Percentiles rank a stretch among this genome's conserved stretches.
Conservation (phyloP, 139 green algal species). For the Gonium pectorale region DNA sequence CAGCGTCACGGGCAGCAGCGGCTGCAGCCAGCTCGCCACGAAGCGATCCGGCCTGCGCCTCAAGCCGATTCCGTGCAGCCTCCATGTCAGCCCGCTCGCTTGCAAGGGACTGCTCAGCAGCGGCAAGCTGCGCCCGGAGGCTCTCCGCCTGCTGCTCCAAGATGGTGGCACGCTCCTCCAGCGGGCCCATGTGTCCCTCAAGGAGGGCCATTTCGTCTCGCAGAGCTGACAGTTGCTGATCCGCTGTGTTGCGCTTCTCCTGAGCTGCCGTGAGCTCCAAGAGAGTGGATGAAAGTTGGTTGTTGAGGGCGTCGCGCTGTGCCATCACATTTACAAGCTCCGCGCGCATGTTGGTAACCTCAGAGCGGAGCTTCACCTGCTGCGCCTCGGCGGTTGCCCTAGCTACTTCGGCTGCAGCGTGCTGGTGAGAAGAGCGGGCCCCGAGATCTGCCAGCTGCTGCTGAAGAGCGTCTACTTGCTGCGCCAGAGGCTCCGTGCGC, state of each 20-base stretch:
- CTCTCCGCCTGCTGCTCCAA: constrained; percentile 30
- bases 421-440: background rate
- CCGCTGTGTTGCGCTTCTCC: background rate
- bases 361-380: background rate
- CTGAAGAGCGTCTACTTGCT: background rate
- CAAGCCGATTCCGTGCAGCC: background rate
- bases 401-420: background rate
- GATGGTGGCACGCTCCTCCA: constrained; percentile 7
- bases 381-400: background rate
- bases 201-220: background rate
- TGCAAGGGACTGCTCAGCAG: background rate
- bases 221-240: constrained; percentile 1
- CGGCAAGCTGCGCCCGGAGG: constrained; percentile 2
- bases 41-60: background rate
- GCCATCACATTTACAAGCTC: background rate
- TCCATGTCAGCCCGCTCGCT: background rate
- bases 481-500: background rate
- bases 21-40: background rate
- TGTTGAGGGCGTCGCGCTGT: background rate
- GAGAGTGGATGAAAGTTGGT: background rate
- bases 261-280: background rate
- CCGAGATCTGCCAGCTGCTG: background rate
- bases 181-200: constrained; percentile 7
- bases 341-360: too few species aligned
- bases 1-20: background rate